phyloP scores from a whole-genome alignment of 306 rosid genomes.

The Citrullus amarus region DNA sequence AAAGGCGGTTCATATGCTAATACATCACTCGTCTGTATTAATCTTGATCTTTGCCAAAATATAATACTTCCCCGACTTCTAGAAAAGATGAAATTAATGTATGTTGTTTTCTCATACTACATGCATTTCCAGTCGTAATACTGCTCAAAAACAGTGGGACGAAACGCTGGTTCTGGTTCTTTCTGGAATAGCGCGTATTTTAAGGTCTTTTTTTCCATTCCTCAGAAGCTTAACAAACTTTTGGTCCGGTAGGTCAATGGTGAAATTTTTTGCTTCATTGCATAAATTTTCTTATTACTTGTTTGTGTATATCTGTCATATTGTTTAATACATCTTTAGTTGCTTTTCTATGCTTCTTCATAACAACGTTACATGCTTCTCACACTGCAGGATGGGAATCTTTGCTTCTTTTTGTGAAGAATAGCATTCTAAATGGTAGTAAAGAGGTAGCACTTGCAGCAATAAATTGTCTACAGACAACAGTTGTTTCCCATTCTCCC shows the following conservation, averaged over 20 bases:
- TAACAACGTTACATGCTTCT: slow-evolving; percentile 4
- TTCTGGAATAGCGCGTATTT: slow-evolving; percentile 84
- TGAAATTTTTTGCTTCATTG: slow-evolving; percentile 14
- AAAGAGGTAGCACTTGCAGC: slow-evolving; percentile 97
- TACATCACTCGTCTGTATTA: slow-evolving; percentile 78
- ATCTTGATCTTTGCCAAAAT: slow-evolving; percentile 5
- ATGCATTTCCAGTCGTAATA: slow-evolving; percentile 77
- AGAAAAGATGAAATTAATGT: not conserved
- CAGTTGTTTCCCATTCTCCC: slow-evolving; percentile 68
- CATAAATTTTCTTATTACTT: not conserved
- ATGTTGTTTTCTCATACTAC: slow-evolving; percentile 3
- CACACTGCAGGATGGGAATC: slow-evolving; percentile 81
- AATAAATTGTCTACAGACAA: slow-evolving; percentile 77
- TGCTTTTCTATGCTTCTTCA: slow-evolving; percentile 1
- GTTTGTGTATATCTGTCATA: not conserved
- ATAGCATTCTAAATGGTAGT: slow-evolving; percentile 69
- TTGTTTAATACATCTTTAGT: not conserved
- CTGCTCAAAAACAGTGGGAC: slow-evolving; percentile 99
- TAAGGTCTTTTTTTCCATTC: slow-evolving; percentile 82
- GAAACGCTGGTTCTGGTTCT: slow-evolving; percentile 88
- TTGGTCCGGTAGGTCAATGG: slow-evolving; percentile 63
- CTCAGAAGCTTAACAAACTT: slow-evolving; percentile 64
- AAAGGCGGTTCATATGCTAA: slow-evolving; percentile 96
- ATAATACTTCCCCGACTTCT: not conserved
- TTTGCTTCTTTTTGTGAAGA: slow-evolving; percentile 71